phyloP scores from a whole-genome alignment of 805 yeast species.

The Candida easanensis region DNA sequence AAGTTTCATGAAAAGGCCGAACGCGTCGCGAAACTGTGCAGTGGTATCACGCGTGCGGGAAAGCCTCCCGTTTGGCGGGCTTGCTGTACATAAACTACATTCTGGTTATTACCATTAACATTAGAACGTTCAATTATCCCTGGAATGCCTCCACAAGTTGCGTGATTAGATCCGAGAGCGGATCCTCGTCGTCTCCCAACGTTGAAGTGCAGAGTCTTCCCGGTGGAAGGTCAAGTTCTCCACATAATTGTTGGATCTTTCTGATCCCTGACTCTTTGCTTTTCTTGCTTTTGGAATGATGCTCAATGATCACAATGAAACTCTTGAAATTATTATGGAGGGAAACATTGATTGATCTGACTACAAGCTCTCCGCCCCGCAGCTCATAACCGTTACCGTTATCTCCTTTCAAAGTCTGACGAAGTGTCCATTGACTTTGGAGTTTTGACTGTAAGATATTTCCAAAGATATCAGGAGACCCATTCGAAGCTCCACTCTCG shows the following conservation, averaged over 20 bases:
- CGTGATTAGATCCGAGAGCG: slow-evolving; percentile 6
- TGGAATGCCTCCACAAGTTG: slow-evolving; percentile 16
- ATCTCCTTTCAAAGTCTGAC: slow-evolving; percentile 72
- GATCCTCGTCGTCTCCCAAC: slow-evolving; percentile 2
- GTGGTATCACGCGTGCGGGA: neutral
- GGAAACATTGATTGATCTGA: slow-evolving; percentile 68
- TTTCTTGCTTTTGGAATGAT: slow-evolving; percentile 3
- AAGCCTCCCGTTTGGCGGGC: neutral
- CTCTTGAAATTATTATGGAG: slow-evolving; percentile 76
- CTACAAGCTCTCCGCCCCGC: slow-evolving; percentile 36
- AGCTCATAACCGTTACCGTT: slow-evolving; percentile 67
- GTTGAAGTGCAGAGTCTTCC: slow-evolving; percentile 9
- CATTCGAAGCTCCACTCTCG: slow-evolving; percentile 52
- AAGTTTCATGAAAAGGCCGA: neutral
- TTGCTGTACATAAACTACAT: too few species aligned
- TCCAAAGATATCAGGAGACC: slow-evolving; percentile 57
- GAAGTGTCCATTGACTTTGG: slow-evolving; percentile 64
- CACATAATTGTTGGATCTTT: slow-evolving; percentile 6
- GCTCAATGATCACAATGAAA: slow-evolving; percentile 41
- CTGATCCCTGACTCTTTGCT: neutral
- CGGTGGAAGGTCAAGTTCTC: slow-evolving; percentile 13
- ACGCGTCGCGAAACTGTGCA: slow-evolving; percentile 7
- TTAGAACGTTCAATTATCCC: neutral
- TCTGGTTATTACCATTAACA: too few species aligned
- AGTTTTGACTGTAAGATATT: slow-evolving; percentile 52